Percentiles rank a stretch among this genome's conserved stretches.
Conservation (phyloP, 495 filamentous ascomycete species). For the Xylaria intraflava region DNA sequence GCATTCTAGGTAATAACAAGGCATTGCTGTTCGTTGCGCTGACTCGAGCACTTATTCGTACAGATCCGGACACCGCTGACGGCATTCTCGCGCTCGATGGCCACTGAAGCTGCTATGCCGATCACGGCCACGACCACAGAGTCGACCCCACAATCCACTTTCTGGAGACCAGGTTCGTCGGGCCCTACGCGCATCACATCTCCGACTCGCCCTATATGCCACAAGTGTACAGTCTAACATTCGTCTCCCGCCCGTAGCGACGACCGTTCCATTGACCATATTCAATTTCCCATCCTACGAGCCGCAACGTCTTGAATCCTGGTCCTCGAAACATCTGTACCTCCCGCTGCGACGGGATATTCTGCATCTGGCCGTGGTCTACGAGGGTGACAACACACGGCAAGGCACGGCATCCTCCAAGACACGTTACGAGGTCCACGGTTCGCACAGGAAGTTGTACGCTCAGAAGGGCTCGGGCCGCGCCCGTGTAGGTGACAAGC, state of each 20-base stretch:
- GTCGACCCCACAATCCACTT: background rate
- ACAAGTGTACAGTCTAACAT: conserved; percentile 19
- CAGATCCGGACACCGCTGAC: conserved; percentile 20
- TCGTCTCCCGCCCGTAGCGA: conserved; percentile 28
- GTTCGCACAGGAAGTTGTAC: conserved; percentile 67
- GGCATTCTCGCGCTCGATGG: conserved; percentile 58
- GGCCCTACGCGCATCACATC: conserved; percentile 13
- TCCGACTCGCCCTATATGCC: conserved; percentile 11
- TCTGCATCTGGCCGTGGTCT: conserved; percentile 85
- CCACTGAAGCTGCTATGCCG: conserved; percentile 56
- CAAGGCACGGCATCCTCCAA: conserved; percentile 83
- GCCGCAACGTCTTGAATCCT: conserved; percentile 69
- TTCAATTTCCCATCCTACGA: conserved; percentile 88
- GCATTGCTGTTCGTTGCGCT: no score
- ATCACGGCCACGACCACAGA: conserved; percentile 39
- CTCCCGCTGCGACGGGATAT: conserved; percentile 87
- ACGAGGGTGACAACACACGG: conserved; percentile 83
- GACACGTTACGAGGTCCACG: conserved; percentile 76
- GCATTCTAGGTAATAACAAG: no score
- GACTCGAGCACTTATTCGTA: background rate
- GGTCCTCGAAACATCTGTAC: conserved; percentile 71
- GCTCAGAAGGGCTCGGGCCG: conserved; percentile 79
- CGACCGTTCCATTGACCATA: conserved; percentile 69
- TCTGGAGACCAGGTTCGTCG: conserved; percentile 24
- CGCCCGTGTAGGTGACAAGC: conserved; percentile 72